A percentile compares a stretch with the other conserved stretches of the same genome.
These are phyloP conservation scores for Ceratobasidium sp. DNA, from an alignment of 1,284 basidiomycete species.

Conservation along the genomic window DNA sequence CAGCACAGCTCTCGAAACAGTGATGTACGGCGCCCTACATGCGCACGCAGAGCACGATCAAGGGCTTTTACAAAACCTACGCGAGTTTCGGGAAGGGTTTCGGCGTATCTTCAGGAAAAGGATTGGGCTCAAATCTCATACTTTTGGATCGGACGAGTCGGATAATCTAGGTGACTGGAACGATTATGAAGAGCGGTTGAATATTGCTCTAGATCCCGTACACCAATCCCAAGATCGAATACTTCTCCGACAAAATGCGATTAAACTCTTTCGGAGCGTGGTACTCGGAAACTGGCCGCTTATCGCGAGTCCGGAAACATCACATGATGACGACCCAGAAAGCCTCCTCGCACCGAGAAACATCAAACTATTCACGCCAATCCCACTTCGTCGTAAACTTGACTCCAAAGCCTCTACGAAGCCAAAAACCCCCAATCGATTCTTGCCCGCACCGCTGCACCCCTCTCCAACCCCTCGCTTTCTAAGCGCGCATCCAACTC, in stretches of 20 bases:
- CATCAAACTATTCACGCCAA: background rate
- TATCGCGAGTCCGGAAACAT: background rate
- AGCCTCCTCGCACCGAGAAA: background rate
- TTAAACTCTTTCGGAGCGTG: conserved; percentile 24
- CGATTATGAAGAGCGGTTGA: background rate
- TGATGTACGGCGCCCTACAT: conserved; percentile 15
- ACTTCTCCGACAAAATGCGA: conserved; percentile 16
- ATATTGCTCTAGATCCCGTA: background rate
- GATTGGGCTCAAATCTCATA: background rate
- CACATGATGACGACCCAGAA: background rate
- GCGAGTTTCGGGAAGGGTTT: conserved; percentile 20
- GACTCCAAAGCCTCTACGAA: background rate
- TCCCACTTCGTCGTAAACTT: background rate
- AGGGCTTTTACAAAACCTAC: background rate
- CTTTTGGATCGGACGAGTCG: background rate
- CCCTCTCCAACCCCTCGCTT: conserved; percentile 30
- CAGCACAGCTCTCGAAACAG: conserved; percentile 12
- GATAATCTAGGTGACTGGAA: background rate
- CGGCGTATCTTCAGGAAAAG: background rate
- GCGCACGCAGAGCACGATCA: background rate
- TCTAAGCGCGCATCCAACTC: conserved; percentile 21
- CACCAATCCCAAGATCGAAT: background rate
- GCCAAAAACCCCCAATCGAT: background rate
- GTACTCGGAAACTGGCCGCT: conserved; percentile 41
- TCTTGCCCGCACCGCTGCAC: conserved; percentile 23